Percentiles rank a stretch among this genome's conserved stretches.
Conservation (phyloP, 2,329 filamentous ascomycete species). For the Colletotrichum sublineola region DNA sequence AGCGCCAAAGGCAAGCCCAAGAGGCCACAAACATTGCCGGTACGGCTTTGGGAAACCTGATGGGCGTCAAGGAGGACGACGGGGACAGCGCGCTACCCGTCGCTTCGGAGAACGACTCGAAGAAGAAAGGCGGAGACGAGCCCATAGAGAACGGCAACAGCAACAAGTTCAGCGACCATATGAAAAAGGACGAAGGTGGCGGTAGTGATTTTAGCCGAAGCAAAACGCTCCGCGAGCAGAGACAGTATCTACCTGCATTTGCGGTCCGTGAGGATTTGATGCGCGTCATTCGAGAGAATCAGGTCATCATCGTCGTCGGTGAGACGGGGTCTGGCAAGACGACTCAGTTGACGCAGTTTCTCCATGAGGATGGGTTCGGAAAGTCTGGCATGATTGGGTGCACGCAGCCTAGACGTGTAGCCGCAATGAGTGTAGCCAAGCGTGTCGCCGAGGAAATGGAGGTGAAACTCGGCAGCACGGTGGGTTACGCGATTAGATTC, state of each 20-base stretch:
- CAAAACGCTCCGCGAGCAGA: conserved; percentile 90
- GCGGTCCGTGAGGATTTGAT: conserved; percentile 94
- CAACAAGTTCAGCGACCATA: conserved; percentile 88
- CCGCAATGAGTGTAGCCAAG: conserved; percentile 98
- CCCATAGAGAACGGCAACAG: conserved; percentile 47
- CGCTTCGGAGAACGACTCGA: conserved; percentile 76
- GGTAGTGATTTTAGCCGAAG: conserved; percentile 94
- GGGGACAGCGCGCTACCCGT: conserved; percentile 89
- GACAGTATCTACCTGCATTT: conserved; percentile 94
- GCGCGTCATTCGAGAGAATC: conserved; percentile 93
- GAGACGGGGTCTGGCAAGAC: conserved; percentile 99
- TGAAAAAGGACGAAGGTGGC: conserved; percentile 85
- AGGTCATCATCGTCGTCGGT: conserved; percentile 95
- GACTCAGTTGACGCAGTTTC: conserved; percentile 95
- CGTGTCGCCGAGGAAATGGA: conserved; percentile 99
- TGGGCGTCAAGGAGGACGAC: conserved; percentile 94
- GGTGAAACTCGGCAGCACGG: conserved; percentile 85
- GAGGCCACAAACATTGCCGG: conserved; percentile 94
- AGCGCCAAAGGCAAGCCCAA: conserved; percentile 93
- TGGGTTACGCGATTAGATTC: conserved; percentile 98
- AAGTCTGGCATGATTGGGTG: conserved; percentile 92
- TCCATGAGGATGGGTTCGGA: conserved; percentile 95
- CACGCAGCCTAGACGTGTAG: conserved; percentile 95
- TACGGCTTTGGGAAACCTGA: conserved; percentile 91
- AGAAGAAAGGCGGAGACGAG: conserved; percentile 54